phyloP scores from a whole-genome alignment of 2,329 filamentous ascomycete species.

The Pseudocercospora vitis region DNA sequence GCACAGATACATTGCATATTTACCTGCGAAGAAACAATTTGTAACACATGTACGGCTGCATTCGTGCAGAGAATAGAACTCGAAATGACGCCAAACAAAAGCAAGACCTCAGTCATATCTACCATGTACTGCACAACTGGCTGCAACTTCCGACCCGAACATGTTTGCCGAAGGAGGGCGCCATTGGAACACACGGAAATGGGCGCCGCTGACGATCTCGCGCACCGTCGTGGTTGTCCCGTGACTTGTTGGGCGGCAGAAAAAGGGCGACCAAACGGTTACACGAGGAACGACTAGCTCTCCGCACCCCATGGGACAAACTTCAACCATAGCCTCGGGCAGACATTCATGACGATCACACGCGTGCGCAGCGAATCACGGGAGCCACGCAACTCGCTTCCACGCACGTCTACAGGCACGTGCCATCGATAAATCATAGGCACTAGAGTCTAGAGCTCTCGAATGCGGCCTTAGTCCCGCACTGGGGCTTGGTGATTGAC shows the following conservation, averaged over 20 bases:
- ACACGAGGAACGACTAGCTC: not conserved
- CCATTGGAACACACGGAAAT: too few species aligned
- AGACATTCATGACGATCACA: not conserved
- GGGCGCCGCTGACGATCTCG: too few species aligned
- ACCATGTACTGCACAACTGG: too few species aligned
- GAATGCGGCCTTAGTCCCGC: not conserved
- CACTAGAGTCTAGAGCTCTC: not conserved
- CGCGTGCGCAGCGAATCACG: not conserved
- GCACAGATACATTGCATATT: too few species aligned
- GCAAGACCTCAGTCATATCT: too few species aligned
- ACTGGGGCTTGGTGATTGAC: not conserved
- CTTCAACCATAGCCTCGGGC: not conserved
- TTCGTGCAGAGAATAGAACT: too few species aligned
- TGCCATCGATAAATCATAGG: not conserved
- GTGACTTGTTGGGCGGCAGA: not conserved
- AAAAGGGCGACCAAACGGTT: not conserved
- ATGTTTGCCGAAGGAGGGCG: too few species aligned
- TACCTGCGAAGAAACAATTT: too few species aligned
- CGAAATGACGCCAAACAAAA: too few species aligned
- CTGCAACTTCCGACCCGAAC: too few species aligned
- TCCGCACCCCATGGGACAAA: not conserved
- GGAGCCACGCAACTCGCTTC: not conserved
- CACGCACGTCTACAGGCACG: not conserved
- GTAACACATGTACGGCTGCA: too few species aligned
- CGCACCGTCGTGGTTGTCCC: too few species aligned